Evolutionary conservation across 495 filamentous ascomycete species (phyloP).

Genomic region (Viridothelium virens): DNA sequence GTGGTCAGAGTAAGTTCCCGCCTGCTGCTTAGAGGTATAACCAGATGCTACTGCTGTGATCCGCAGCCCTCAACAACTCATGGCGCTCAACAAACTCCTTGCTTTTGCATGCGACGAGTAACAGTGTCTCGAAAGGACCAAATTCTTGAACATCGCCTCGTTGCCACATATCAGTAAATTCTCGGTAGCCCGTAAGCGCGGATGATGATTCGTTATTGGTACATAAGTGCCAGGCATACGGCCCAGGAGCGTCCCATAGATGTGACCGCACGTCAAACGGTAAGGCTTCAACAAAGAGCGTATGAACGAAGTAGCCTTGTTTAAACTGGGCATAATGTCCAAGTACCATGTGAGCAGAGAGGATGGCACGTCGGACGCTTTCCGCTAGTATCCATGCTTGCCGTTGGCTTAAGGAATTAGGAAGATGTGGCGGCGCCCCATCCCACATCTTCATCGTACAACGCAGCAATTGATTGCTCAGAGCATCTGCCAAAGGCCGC

Average conservation of each 20-base stretch:
- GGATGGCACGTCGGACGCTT: background rate
- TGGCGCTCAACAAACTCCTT: background rate
- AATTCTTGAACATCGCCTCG: background rate
- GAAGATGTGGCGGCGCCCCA: background rate
- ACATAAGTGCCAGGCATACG: background rate
- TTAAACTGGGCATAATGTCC: background rate
- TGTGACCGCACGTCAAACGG: background rate
- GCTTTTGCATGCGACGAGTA: background rate
- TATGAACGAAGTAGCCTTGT: background rate
- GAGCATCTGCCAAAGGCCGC: background rate
- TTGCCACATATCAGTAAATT: background rate
- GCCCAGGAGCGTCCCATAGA: background rate
- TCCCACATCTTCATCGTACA: background rate
- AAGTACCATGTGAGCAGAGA: background rate
- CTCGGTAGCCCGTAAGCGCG: background rate
- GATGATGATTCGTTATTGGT: background rate
- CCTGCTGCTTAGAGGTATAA: too few species aligned
- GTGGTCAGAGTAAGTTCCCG: too few species aligned
- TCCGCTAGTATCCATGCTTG: background rate
- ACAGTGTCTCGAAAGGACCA: background rate
- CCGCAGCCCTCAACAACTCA: background rate
- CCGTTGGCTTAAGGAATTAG: background rate
- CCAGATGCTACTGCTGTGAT: too few species aligned
- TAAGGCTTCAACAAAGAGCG: background rate
- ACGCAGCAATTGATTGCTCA: background rate